Conservation (phyloP, 345 rosid genomes). For the Anacardium occidentale region DNA sequence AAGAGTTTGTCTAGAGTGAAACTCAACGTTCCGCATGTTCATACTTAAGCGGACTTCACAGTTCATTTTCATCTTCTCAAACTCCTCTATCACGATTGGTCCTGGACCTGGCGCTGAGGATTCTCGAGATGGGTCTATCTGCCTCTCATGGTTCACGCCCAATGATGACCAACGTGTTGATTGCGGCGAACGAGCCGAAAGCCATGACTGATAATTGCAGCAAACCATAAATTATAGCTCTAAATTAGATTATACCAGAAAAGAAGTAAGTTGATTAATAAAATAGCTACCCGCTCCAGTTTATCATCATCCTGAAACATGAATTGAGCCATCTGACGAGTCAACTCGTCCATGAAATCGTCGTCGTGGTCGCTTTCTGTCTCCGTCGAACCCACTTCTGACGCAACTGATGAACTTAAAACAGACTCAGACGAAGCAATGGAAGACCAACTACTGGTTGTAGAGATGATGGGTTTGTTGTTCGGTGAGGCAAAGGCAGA, state of each 20-base stretch:
- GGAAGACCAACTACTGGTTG: constrained; percentile 16
- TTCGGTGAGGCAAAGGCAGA: background rate
- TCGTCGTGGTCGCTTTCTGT: constrained; percentile 46
- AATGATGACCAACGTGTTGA: constrained; percentile 45
- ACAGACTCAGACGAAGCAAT: constrained; percentile 29
- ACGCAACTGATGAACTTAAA: constrained; percentile 30
- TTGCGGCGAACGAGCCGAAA: constrained; percentile 37
- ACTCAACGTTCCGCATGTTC: constrained; percentile 18
- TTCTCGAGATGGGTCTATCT: constrained; percentile 37
- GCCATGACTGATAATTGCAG: constrained; percentile 30
- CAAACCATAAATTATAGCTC: constrained; percentile 7
- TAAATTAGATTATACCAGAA: background rate
- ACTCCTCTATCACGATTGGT: constrained; percentile 21
- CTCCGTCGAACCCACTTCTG: constrained; percentile 35
- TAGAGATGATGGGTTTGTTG: background rate
- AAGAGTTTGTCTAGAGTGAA: constrained; percentile 53
- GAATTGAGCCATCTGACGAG: constrained; percentile 76
- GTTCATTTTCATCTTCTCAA: constrained; percentile 35
- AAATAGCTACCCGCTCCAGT: constrained; percentile 23
- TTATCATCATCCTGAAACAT: constrained; percentile 57
- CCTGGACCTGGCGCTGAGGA: constrained; percentile 31
- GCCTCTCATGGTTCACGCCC: constrained; percentile 33
- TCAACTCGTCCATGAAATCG: constrained; percentile 59
- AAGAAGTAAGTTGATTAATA: background rate
- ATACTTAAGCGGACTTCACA: background rate